These are phyloP conservation scores for Botryotinia globosa DNA, from an alignment of 2,329 filamentous ascomycete species.

Conservation along the genomic window DNA sequence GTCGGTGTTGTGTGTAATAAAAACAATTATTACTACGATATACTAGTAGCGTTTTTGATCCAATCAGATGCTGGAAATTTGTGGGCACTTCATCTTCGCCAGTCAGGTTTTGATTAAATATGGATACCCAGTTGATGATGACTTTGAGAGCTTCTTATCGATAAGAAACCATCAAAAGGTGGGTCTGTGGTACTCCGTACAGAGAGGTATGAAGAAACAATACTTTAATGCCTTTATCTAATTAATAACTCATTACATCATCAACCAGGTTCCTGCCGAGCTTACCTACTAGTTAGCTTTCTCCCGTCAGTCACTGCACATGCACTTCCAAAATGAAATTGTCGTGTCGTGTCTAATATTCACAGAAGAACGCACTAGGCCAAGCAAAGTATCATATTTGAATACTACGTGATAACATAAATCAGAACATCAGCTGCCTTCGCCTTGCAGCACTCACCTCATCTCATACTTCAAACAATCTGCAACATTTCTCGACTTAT, in stretches of 20 bases:
- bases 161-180: background rate
- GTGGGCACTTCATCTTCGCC: background rate
- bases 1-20: background rate
- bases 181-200: background rate
- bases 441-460: constrained; percentile 5
- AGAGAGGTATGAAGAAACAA: background rate
- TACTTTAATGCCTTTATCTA: background rate
- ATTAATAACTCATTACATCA: background rate
- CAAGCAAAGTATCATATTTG: background rate
- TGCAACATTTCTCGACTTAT: background rate
- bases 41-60: background rate
- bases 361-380: background rate
- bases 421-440: constrained; percentile 12
- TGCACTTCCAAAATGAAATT: background rate
- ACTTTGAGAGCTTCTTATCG: background rate
- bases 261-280: background rate
- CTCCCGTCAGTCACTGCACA: background rate
- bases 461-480: background rate
- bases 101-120: background rate
- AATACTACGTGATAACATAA: background rate
- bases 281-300: background rate
- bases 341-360: background rate
- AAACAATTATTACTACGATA: background rate
- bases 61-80: background rate
- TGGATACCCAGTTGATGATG: background rate